phyloP scores from a whole-genome alignment of 257 asterid species.

The Nicotiana undulata region DNA sequence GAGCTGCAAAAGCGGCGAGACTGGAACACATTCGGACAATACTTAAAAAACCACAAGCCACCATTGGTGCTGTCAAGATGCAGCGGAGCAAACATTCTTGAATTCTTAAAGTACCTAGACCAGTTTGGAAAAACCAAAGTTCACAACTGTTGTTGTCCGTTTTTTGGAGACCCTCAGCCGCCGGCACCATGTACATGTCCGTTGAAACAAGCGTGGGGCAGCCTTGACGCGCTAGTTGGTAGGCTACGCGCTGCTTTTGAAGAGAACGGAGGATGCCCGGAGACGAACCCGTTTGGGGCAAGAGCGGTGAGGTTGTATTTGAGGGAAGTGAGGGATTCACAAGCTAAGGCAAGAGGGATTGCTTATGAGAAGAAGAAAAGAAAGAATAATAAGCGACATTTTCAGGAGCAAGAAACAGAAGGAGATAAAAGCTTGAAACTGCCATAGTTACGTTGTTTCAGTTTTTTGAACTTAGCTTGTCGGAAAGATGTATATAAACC shows the following conservation, averaged over 20 bases:
- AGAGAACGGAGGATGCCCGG: slow-evolving; percentile 52
- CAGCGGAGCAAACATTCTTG: slow-evolving; percentile 60
- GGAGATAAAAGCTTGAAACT: background rate
- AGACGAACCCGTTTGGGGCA: slow-evolving; percentile 50
- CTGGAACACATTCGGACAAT: slow-evolving; percentile 58
- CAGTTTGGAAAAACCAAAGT: slow-evolving; percentile 2
- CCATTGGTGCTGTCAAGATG: slow-evolving; percentile 49
- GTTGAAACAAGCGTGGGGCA: slow-evolving; percentile 53
- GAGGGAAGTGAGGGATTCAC: slow-evolving; percentile 53
- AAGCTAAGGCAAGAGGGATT: slow-evolving; percentile 52
- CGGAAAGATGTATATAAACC: background rate
- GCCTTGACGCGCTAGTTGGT: slow-evolving; percentile 60
- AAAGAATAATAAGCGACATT: slow-evolving; percentile 24
- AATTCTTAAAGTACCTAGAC: background rate
- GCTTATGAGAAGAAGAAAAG: slow-evolving; percentile 57
- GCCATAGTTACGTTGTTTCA: too few relatives aligned
- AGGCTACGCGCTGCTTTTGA: slow-evolving; percentile 59
- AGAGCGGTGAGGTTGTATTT: slow-evolving; percentile 52
- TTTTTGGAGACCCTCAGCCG: slow-evolving; percentile 48
- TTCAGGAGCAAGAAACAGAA: background rate
- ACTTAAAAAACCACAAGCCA: slow-evolving; percentile 55
- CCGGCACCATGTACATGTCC: slow-evolving; percentile 34
- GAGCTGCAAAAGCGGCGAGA: slow-evolving; percentile 59
- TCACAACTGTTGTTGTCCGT: slow-evolving; percentile 27
- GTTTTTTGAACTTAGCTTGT: background rate